Percentiles rank a stretch among this genome's conserved stretches.
phyloP scores from a whole-genome alignment of 1,284 basidiomycete genomes.

The Ustilago xerochloae region DNA sequence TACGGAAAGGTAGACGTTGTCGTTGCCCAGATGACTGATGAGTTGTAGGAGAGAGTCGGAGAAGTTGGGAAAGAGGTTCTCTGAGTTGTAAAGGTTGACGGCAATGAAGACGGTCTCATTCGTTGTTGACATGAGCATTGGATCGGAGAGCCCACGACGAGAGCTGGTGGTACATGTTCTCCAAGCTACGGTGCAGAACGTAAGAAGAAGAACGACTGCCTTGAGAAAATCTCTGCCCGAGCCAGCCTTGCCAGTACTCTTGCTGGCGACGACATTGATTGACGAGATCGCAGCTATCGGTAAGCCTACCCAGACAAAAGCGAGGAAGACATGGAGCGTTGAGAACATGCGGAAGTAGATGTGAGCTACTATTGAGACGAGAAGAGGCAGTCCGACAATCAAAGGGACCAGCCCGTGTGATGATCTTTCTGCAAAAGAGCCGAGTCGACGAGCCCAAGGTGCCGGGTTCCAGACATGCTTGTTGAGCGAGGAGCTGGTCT shows the following conservation, averaged over 20 bases:
- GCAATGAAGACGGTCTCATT: slow-evolving; percentile 48
- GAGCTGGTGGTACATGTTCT: slow-evolving; percentile 21
- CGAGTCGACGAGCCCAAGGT: slow-evolving; percentile 24
- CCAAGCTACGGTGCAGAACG: slow-evolving; percentile 23
- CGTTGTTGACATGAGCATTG: not conserved
- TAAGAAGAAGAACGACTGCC: slow-evolving; percentile 9
- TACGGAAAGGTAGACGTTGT: slow-evolving; percentile 73
- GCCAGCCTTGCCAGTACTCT: not conserved
- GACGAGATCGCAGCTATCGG: slow-evolving; percentile 14
- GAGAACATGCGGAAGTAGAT: slow-evolving; percentile 38
- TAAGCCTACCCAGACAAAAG: slow-evolving; percentile 29
- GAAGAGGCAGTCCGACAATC: slow-evolving; percentile 17
- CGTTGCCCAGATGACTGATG: slow-evolving; percentile 69
- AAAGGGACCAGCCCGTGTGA: slow-evolving; percentile 15
- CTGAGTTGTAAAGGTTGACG: slow-evolving; percentile 54
- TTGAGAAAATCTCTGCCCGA: slow-evolving; percentile 13
- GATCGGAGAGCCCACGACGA: slow-evolving; percentile 10
- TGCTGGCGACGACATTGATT: slow-evolving; percentile 2
- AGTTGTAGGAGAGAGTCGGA: slow-evolving; percentile 36
- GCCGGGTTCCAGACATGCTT: slow-evolving; percentile 19
- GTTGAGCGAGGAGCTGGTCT: not conserved
- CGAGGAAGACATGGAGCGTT: slow-evolving; percentile 30
- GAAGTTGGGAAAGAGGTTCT: slow-evolving; percentile 53
- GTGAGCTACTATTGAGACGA: slow-evolving; percentile 23
- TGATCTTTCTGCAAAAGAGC: slow-evolving; percentile 17